Percentiles rank a stretch among this genome's conserved stretches.
Conservation (phyloP, 768 basidiomycete species). For the Leccinum subgranulosum region DNA sequence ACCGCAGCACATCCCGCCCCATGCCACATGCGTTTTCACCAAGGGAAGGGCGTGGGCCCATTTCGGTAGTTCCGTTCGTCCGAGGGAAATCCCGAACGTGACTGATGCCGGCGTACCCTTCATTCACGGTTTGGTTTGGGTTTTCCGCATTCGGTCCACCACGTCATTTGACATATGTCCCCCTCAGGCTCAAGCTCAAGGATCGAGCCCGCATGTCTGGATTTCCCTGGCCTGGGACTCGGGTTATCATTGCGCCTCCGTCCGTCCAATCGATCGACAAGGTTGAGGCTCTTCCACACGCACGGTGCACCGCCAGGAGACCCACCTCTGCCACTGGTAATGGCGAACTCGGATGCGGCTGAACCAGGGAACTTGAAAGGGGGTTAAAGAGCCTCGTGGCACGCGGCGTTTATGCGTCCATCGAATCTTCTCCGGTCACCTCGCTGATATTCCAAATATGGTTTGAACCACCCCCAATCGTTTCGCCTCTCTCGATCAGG, state of each 20-base stretch:
- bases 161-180: constrained; percentile 4
- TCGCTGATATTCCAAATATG: neutral
- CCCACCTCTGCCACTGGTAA: neutral
- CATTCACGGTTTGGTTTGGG: constrained; percentile 3
- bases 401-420: neutral
- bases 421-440: neutral
- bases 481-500: neutral
- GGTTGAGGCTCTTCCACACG: neutral
- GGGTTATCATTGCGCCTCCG: neutral
- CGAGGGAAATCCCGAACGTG: constrained; percentile 13
- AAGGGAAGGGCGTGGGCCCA: neutral
- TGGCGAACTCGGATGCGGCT: neutral
- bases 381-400: constrained; percentile 4
- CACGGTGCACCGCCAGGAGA: neutral
- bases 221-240: neutral
- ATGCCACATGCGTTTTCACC: neutral
- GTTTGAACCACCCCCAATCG: neutral
- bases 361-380: neutral
- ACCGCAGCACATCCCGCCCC: neutral
- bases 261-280: neutral
- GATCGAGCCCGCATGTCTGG: neutral
- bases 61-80: neutral
- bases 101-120: constrained; percentile 7
- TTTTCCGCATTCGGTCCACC: constrained; percentile 10
- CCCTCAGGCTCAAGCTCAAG: neutral